Conservation (phyloP, 106 monocot species). For the Vanilla planifolia region DNA sequence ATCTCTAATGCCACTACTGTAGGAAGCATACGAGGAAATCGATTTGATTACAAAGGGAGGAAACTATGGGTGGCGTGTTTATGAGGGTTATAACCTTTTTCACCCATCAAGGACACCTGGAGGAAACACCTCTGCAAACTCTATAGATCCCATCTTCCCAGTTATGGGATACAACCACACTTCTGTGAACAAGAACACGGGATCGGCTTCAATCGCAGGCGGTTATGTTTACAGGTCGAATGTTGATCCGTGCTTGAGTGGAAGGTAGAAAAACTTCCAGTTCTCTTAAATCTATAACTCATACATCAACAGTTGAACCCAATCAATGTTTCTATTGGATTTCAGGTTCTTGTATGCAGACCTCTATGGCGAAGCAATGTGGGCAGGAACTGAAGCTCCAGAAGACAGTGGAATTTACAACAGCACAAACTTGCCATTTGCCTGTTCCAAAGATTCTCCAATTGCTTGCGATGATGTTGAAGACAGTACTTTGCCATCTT, state of each 20-base stretch:
- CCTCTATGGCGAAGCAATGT: slow-evolving; percentile 53
- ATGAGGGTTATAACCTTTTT: slow-evolving; percentile 57
- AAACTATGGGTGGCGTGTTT: slow-evolving; percentile 85
- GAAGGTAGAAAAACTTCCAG: slow-evolving; percentile 44
- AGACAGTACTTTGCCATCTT: slow-evolving; percentile 37
- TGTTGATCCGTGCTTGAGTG: slow-evolving; percentile 81
- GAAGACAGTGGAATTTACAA: slow-evolving; percentile 73
- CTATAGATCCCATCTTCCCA: slow-evolving; percentile 55
- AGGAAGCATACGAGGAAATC: slow-evolving; percentile 83
- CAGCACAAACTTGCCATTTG: slow-evolving; percentile 34
- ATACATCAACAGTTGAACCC: too few relatives aligned
- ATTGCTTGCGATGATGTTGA: slow-evolving; percentile 51
- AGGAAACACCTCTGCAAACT: slow-evolving; percentile 27
- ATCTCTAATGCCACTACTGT: not conserved
- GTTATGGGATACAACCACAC: slow-evolving; percentile 74
- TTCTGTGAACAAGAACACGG: slow-evolving; percentile 25
- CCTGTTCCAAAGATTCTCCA: slow-evolving; percentile 62
- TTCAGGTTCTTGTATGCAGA: slow-evolving; percentile 77
- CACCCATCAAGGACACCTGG: slow-evolving; percentile 24
- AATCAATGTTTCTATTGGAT: not conserved
- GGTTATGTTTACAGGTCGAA: slow-evolving; percentile 74
- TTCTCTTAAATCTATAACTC: slow-evolving; percentile 1
- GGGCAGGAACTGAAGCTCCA: slow-evolving; percentile 63
- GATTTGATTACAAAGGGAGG: slow-evolving; percentile 81
- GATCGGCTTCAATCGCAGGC: slow-evolving; percentile 71